A percentile compares a stretch with the other conserved stretches of the same genome.
Conservation (phyloP, 257 asterid species). For the Primulina huaijiensis region DNA sequence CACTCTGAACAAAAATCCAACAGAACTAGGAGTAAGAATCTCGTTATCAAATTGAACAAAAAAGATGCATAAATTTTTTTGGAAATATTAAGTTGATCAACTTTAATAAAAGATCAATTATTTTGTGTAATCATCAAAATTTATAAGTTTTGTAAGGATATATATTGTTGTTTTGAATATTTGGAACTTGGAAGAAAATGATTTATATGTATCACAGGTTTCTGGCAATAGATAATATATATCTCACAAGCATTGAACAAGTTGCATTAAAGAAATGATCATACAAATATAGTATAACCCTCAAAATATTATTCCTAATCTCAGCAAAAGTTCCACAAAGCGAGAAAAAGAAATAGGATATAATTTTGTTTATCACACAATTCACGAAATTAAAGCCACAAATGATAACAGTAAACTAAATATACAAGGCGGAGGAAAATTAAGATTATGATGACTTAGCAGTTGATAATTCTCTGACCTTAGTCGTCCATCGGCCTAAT, state of each 20-base stretch:
- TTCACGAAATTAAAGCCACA: constrained; percentile 17
- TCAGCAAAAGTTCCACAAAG: background rate
- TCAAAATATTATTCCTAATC: constrained; percentile 29
- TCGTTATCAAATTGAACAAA: no score
- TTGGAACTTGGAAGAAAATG: constrained; percentile 21
- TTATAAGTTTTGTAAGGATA: background rate
- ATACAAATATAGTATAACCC: constrained; percentile 26
- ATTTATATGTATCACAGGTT: constrained; percentile 26
- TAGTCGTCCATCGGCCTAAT: background rate
- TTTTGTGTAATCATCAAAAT: background rate
- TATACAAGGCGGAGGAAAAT: constrained; percentile 18
- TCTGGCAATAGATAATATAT: constrained; percentile 29
- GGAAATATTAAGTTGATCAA: background rate
- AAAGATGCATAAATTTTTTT: no score
- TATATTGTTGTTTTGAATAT: background rate
- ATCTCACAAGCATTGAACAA: constrained; percentile 21
- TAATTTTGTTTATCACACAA: constrained; percentile 5
- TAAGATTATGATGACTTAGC: background rate
- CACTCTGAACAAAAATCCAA: no score
- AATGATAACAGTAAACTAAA: constrained; percentile 10
- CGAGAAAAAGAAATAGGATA: constrained; percentile 9
- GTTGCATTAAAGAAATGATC: constrained; percentile 35
- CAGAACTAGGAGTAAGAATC: no score
- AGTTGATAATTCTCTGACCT: constrained; percentile 17
- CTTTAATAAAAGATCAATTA: background rate